Evolutionary conservation across 73 alveolate species (phyloP).

Genomic region (Paramecium biaurelia): DNA sequence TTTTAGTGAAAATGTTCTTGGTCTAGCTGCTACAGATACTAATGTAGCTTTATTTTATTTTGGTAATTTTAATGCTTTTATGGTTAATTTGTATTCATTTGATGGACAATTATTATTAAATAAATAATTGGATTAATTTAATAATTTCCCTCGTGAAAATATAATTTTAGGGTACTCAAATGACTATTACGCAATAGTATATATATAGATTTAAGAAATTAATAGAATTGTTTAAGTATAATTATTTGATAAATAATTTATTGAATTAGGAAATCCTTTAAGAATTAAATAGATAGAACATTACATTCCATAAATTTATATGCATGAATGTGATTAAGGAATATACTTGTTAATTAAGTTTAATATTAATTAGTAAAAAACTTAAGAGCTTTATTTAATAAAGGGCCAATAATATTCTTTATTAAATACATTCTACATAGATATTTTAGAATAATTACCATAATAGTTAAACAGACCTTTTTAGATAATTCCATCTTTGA

Average conservation of each 20-base stretch:
- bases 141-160: not conserved
- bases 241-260: not conserved
- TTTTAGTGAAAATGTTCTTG: no score
- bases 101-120: not conserved
- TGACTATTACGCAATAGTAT: not conserved
- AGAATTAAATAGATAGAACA: not conserved
- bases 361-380: not conserved
- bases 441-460: no score
- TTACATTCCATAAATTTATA: not conserved
- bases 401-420: not conserved
- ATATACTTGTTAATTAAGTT: not conserved
- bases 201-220: not conserved
- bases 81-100: not conserved
- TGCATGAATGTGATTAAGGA: not conserved
- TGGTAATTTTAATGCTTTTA: not conserved
- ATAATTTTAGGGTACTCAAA: not conserved
- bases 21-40: not conserved
- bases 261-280: not conserved
- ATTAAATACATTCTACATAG: not conserved
- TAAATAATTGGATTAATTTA: not conserved
- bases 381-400: not conserved
- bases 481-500: not conserved
- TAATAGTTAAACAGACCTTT: not conserved
- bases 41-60: not conserved
- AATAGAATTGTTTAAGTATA: not conserved